phyloP scores from a whole-genome alignment of 2,329 filamentous ascomycete species.

The Trichoderma sp. region DNA sequence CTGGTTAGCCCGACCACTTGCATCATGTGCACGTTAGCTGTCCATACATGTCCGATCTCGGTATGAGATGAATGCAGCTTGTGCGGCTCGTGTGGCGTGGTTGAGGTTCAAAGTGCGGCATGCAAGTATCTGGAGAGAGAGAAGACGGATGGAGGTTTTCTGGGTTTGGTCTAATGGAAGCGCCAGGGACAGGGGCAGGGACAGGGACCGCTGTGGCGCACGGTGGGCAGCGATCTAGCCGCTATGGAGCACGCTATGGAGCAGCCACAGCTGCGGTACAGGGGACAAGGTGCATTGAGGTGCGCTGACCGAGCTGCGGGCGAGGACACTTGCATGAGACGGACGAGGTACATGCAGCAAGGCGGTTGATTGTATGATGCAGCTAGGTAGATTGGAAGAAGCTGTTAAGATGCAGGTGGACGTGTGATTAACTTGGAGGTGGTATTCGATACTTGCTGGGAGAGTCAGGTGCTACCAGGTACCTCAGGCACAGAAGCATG shows the following conservation, averaged over 20 bases:
- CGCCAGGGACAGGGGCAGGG: neutral
- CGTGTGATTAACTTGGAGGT: neutral
- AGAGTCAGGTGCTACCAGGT: neutral
- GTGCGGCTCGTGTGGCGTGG: neutral
- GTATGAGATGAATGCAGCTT: neutral
- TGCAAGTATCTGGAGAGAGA: neutral
- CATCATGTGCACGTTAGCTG: neutral
- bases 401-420: neutral
- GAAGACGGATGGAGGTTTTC: neutral
- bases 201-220: neutral
- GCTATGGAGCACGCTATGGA: conserved; percentile 9
- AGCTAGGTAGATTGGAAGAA: neutral
- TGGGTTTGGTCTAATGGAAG: neutral
- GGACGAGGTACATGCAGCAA: neutral
- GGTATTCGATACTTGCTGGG: neutral
- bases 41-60: neutral
- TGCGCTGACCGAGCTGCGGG: neutral
- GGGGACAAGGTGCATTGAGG: neutral
- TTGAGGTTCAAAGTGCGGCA: neutral
- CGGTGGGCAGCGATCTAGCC: neutral
- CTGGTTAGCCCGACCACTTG: neutral
- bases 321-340: neutral
- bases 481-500: neutral
- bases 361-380: neutral
- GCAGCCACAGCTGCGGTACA: conserved; percentile 1